Evolutionary conservation across 345 rosid genomes (phyloP).

Genomic region (Arabis alpina): DNA sequence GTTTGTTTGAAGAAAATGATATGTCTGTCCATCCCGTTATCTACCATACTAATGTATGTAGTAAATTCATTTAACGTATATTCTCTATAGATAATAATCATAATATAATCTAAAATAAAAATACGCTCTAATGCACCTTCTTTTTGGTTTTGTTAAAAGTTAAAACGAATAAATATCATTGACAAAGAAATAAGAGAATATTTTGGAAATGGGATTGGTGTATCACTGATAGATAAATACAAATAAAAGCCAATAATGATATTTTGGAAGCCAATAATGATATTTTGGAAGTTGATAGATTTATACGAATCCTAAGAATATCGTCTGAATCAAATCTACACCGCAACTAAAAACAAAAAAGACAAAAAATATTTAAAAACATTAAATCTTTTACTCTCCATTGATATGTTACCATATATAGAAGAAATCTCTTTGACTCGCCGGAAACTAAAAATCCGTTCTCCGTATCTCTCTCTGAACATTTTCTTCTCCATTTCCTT

Average conservation of each 20-base stretch:
- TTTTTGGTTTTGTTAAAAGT: not conserved
- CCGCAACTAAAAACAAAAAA: constrained; percentile 28
- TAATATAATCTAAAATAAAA: too few species aligned
- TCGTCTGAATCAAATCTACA: constrained; percentile 22
- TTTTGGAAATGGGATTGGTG: constrained; percentile 26
- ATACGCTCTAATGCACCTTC: not conserved
- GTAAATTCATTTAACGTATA: too few species aligned
- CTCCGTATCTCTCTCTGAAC: constrained; percentile 16
- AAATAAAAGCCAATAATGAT: not conserved
- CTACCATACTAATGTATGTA: too few species aligned
- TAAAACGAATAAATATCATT: not conserved
- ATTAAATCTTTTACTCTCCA: not conserved
- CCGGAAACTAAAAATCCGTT: constrained; percentile 16
- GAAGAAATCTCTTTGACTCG: constrained; percentile 35
- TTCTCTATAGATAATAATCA: too few species aligned
- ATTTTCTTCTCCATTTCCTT: constrained; percentile 9
- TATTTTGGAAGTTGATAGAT: constrained; percentile 15
- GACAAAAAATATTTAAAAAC: constrained; percentile 14
- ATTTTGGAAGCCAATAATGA: constrained; percentile 2
- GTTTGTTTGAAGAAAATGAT: too few species aligned
- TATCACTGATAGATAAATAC: not conserved
- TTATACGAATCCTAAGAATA: constrained; percentile 27
- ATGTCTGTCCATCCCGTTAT: too few species aligned
- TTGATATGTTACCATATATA: constrained; percentile 38
- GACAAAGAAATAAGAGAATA: constrained; percentile 3